Base-by-base conservation (phyloP, 345 rosid genomes). In the Syzygium aromaticum region DNA sequence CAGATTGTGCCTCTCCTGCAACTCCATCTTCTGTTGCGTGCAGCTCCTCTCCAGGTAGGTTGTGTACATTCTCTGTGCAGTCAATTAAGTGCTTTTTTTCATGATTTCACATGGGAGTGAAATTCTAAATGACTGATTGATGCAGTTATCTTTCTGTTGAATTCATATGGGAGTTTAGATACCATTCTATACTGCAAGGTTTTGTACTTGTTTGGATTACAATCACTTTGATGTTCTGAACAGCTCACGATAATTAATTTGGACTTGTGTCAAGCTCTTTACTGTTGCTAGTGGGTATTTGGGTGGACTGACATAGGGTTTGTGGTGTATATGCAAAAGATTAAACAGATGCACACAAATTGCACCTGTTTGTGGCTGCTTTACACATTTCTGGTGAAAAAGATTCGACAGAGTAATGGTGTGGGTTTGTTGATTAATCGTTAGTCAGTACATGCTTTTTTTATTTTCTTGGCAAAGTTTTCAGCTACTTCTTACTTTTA, bases 11-110 rank as follows among this genome's bases (percentile, higher is more conserved):
- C 77, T 98, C 98, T 38, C 98, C 98, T 73, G 95, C 98, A 54
- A 96, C 98, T 84, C 97, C 98, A 40, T 98, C 98, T n/a, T 96
- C 99, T 59, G 95, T 95, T 88, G 99, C 95, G 61, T 97, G 97
- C 91, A 94, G 95, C 91, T 96, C 98, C 64, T 96, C 98, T 8
- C 95, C 96, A 86, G 98, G 99, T 98, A 88, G 25, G 56, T 84
- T 84, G 27, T 21, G 27, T 13, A 40, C n/a, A n/a, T 84, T 22
- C 22, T 51, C 56, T 73, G 46, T 4, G 46, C 46, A 33, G 80
- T 33, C 80, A 33, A 73, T 73, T 33, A 38, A 73, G 19, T 73
- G 22, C 25, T 4, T 73, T 33, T 33, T 73, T 19, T 73, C 13
- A 33, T 73, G 80, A 33, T 33, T 73, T 73, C 22, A 33, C 46